Base-by-base conservation (phyloP, 2,329 filamentous ascomycete genomes). In the Alternaria sp. region DNA sequence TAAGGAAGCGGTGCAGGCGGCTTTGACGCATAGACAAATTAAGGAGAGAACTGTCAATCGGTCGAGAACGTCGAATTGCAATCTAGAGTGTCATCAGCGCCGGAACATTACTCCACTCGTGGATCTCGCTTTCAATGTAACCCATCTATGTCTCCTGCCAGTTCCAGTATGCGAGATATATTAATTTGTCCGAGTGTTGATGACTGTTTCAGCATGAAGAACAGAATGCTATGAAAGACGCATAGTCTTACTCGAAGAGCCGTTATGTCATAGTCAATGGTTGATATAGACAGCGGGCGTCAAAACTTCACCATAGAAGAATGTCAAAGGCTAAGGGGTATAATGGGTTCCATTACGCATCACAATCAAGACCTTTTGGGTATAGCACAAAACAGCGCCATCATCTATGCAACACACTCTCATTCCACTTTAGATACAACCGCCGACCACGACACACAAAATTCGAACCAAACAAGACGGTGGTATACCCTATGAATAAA, bases 381-480 rank as follows among this genome's bases (percentile, higher is more conserved):
- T 49, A 34, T 25, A 36, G 32, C 38, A 41, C 18, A n/a, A 1
- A n/a, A 25, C 5, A 30, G 46, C 46, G 30, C 46, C 46, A n/a
- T 22, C 46, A 34, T 34, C 50, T 53, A 53, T 53, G 50, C 50
- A 53, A 54, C 18, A 54, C 25, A n/a, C 51, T 14, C 40, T 43
- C 46, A 50, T 50, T 50, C 46, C 46, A 50, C 46, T 50, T 36
- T 50, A 50, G 32, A 36, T 50, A 50, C 32, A 50, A 38, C 46
- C 30, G 8, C 32, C 20, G 20, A 12, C 30, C 30, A 27, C 46
- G 12, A 49, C 46, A 25, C 8, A 34, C 14, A 5, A 25, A 50
- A 16, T 2, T 20, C 14, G 22, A 50, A 50, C 32, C 46, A 50
- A 49, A 20, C 30, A 49, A 50, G n/a, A 22, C 36, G 32, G 32